Evolutionary conservation across 2,329 filamentous ascomycete species (phyloP).

Genomic region (Cytospora schulzeri): DNA sequence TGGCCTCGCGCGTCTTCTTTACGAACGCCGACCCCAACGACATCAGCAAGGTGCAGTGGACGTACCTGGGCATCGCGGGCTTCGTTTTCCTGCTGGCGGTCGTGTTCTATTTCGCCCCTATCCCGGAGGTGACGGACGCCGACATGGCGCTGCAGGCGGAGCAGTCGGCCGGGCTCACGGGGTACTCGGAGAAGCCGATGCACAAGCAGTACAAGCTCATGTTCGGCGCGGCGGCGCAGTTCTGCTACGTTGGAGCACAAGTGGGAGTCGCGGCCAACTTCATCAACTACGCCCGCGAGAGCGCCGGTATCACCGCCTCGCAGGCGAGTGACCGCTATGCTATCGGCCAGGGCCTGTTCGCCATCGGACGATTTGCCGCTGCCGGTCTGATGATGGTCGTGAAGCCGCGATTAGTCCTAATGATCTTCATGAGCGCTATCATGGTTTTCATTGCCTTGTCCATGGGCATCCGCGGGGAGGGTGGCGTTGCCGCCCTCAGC

Average conservation of each 20-base stretch:
- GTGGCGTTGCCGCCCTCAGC: conserved; percentile 62
- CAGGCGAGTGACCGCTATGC: conserved; percentile 68
- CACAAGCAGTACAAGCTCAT: conserved; percentile 72
- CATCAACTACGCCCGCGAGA: conserved; percentile 68
- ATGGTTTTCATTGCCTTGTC: conserved; percentile 61
- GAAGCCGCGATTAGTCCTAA: conserved; percentile 66
- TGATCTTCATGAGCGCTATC: conserved; percentile 63
- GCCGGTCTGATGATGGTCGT: conserved; percentile 66
- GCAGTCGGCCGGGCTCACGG: conserved; percentile 46
- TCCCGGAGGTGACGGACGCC: conserved; percentile 70
- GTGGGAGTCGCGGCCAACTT: conserved; percentile 66
- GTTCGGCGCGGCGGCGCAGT: conserved; percentile 73
- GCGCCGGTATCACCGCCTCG: conserved; percentile 51
- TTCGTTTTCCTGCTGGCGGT: conserved; percentile 68
- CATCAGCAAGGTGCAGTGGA: conserved; percentile 70
- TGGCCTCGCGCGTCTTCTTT: conserved; percentile 74
- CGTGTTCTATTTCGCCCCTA: conserved; percentile 65
- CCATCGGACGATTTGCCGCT: conserved; percentile 70
- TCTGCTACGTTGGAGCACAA: conserved; percentile 75
- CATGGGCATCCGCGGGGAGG: conserved; percentile 46
- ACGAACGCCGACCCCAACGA: conserved; percentile 56
- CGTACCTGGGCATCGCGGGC: conserved; percentile 70
- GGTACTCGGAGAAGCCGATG: conserved; percentile 62
- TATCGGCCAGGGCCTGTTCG: conserved; percentile 72
- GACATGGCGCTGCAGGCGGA: conserved; percentile 64